Evolutionary conservation across 768 basidiomycete genomes (phyloP).

Genomic region (Suillus cothurnatus): DNA sequence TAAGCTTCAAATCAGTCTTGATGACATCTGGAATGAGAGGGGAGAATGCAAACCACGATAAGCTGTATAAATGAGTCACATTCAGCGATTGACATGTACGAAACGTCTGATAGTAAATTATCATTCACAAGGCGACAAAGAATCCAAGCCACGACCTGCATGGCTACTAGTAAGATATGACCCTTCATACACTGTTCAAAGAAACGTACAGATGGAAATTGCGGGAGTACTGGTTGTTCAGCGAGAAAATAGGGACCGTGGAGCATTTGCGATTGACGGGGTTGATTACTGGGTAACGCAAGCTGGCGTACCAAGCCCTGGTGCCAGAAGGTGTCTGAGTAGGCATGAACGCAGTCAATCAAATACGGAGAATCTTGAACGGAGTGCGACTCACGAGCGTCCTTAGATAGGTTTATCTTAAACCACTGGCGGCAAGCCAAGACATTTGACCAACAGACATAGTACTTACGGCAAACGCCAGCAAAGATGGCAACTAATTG

Average conservation of each 20-base stretch:
- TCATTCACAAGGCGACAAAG: conserved; percentile 47
- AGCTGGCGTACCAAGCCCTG: neutral
- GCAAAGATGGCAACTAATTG: neutral
- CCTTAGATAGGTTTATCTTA: neutral
- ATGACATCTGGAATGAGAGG: conserved; percentile 61
- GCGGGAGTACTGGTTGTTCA: conserved; percentile 47
- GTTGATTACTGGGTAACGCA: conserved; percentile 35
- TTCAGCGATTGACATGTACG: conserved; percentile 24
- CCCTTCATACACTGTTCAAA: conserved; percentile 21
- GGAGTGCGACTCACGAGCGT: no score
- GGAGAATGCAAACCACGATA: conserved; percentile 62
- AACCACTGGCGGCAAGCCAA: neutral
- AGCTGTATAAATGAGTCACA: conserved; percentile 17
- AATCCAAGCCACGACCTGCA: conserved; percentile 44
- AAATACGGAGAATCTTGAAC: neutral
- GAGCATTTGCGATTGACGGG: conserved; percentile 53
- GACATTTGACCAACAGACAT: neutral
- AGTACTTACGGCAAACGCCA: neutral
- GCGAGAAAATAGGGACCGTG: conserved; percentile 52
- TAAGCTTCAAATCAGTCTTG: conserved; percentile 52
- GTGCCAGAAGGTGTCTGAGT: neutral
- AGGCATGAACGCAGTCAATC: neutral
- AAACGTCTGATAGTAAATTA: conserved; percentile 1
- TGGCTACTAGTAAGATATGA: conserved; percentile 11
- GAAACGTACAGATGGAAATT: conserved; percentile 52